These are phyloP conservation scores for Trichosanthes cucumerina DNA, from an alignment of 306 rosid species.

Conservation along the genomic window DNA sequence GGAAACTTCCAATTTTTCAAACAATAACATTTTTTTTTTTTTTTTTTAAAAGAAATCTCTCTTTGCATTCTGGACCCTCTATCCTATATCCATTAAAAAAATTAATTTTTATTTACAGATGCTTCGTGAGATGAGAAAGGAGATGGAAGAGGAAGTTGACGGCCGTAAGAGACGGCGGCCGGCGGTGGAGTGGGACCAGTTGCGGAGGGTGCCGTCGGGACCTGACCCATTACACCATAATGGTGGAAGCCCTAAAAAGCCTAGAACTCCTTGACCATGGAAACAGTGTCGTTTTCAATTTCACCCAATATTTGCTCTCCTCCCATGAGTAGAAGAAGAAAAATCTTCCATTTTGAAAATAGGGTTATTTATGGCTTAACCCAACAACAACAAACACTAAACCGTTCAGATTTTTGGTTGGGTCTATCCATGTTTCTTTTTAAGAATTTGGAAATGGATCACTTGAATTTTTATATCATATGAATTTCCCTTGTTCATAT, in stretches of 20 bases:
- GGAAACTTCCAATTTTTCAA: too few species aligned
- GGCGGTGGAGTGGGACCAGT: background rate
- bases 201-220: conserved; percentile 5
- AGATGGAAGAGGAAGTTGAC: background rate
- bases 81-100: too few species aligned
- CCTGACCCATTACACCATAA: conserved; percentile 10
- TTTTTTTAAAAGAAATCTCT: too few species aligned
- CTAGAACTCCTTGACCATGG: background rate
- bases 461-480: background rate
- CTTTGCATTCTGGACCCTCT: too few species aligned
- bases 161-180: background rate
- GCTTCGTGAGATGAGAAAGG: background rate
- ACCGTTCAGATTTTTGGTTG: background rate
- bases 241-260: conserved; percentile 1
- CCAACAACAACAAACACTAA: background rate
- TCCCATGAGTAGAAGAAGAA: background rate
- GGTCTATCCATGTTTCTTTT: background rate
- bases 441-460: background rate
- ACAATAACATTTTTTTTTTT: too few species aligned
- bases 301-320: background rate
- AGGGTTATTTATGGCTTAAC: background rate
- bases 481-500: background rate
- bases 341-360: background rate
- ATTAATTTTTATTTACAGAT: background rate
- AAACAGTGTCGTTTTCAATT: background rate